These are phyloP conservation scores for Piper betle DNA, from an alignment of 164 flowering plant species.

Conservation along the genomic window DNA sequence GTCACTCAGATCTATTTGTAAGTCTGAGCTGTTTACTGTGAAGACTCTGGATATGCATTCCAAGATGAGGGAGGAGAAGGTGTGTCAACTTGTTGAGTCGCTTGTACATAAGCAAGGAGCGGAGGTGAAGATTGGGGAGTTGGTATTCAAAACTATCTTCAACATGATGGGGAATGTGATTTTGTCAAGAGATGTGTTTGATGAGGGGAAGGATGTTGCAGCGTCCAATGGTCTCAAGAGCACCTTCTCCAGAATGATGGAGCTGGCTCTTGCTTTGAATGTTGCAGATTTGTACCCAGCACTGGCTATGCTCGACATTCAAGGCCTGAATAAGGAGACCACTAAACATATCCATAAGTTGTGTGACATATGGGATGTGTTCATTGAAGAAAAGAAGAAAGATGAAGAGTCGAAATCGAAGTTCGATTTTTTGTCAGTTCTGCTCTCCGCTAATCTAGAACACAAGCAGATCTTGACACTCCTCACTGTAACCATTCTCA, in stretches of 20 bases:
- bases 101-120: neutral
- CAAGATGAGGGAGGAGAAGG: neutral
- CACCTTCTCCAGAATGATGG: neutral
- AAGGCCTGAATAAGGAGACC: slow-evolving; percentile 1
- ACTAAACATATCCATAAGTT: neutral
- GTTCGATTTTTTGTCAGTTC: neutral
- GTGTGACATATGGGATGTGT: slow-evolving; percentile 9
- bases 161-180: neutral
- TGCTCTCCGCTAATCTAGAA: neutral
- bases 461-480: neutral
- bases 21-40: slow-evolving; percentile 18
- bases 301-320: slow-evolving; percentile 6
- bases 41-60: slow-evolving; percentile 6
- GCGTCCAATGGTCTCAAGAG: slow-evolving; percentile 5
- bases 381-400: slow-evolving; percentile 8
- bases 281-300: slow-evolving; percentile 4
- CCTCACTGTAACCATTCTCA: slow-evolving; percentile 8
- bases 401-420: neutral
- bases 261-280: slow-evolving; percentile 1
- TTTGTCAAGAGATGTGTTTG: neutral
- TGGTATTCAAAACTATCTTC: neutral
- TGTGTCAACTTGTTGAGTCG: neutral
- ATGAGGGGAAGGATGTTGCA: slow-evolving; percentile 5
- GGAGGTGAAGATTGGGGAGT: neutral
- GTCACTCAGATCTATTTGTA: slow-evolving; percentile 11